These are phyloP conservation scores for Carallia brachiata DNA, from an alignment of 345 rosid genomes.

Conservation along the genomic window DNA sequence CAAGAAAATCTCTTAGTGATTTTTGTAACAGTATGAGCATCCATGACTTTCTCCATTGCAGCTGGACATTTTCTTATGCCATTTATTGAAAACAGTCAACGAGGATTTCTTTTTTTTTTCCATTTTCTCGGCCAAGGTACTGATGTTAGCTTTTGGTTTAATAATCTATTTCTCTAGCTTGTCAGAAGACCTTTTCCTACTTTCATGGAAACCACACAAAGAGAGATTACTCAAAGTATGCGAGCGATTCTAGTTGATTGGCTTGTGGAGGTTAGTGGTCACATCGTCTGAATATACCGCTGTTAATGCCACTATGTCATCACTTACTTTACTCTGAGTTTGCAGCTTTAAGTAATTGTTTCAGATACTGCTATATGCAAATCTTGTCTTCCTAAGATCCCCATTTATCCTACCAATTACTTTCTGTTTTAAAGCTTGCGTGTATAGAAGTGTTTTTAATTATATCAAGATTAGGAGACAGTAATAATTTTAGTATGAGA, in stretches of 20 bases:
- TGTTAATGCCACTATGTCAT: background rate
- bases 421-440: too few species aligned
- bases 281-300: background rate
- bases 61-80: background rate
- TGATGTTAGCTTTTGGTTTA: slow-evolving; percentile 14
- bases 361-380: too few species aligned
- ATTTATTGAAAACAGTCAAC: slow-evolving; percentile 1
- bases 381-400: too few species aligned
- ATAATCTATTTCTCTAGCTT: slow-evolving; percentile 46
- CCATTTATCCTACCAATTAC: too few species aligned
- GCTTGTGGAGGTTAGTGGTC: slow-evolving; percentile 84
- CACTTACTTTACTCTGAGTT: background rate
- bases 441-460: too few species aligned
- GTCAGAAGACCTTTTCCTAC: slow-evolving; percentile 52
- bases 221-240: slow-evolving; percentile 79
- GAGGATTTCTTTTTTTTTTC: background rate
- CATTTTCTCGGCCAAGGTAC: background rate
- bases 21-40: too few species aligned
- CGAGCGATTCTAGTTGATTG: slow-evolving; percentile 87
- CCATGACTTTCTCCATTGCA: background rate
- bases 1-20: too few species aligned
- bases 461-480: too few species aligned
- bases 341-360: too few species aligned
- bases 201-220: slow-evolving; percentile 70
- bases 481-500: too few species aligned